Evolutionary conservation across 257 asterid species (phyloP), one percentile per base, ranked within the genome.

Genomic region (Primulina huaijiensis): DNA sequence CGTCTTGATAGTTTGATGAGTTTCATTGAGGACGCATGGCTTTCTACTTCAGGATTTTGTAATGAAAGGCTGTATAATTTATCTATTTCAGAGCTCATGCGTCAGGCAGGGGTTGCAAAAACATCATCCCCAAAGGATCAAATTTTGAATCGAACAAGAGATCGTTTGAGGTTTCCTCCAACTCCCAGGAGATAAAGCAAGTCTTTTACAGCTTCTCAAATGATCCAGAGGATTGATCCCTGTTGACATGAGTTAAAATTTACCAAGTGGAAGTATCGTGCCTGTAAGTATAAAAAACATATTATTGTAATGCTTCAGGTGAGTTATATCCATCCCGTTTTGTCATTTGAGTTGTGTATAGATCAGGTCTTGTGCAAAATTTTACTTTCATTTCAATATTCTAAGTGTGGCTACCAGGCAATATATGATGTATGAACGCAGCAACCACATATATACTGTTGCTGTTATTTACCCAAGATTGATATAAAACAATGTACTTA

Each of bases 101-200:
- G 99, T 16, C 99, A 86, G 80, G 89, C 94, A 55, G 91, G 96
- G 58, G 68, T 81, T 52, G 75, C 79, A 43, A 90, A 85, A 76
- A 83, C 87, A 72, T 87, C 96, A 17, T 92, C 99, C 52, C 96
- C 97, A 37, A 90, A 83, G 69, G 97, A 93, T 55, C 85, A 81
- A 70, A 68, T 80, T 50, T 43, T 81, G 72, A 86, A 80, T 74
- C 76, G 87, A 40, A 81, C 75, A 60, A 90, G 71, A 75, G 95
- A 88, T 63, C 88, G 90, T 65, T 78, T 70, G 65, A 82, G 87
- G 76, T 80, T 86, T 82, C 90, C 20, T 17, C 57, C 90, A 73
- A 89, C 94, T 74, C 96, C 96, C 1, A 86, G 92, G 69, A 84
- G 75, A 73, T 84, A 80, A 84, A 70, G 77, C 33, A 68, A 43